A percentile compares a stretch with the other conserved stretches of the same genome.
phyloP scores from a whole-genome alignment of 208 protist species.

The Trypanosomatidae sp. region DNA sequence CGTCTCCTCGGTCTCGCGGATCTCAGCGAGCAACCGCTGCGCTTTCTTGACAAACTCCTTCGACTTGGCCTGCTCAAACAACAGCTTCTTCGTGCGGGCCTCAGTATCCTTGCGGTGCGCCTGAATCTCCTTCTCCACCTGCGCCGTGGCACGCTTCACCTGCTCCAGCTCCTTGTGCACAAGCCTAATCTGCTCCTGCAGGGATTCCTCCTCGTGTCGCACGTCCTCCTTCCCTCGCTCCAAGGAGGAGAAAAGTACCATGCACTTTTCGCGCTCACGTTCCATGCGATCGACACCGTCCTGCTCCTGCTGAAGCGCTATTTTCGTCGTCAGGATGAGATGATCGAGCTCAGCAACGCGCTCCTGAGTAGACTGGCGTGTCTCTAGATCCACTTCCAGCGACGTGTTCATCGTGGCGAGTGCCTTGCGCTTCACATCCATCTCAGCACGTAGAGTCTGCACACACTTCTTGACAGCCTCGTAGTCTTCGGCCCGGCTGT shows the following conservation, averaged over 20 bases:
- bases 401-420: conserved; percentile 87
- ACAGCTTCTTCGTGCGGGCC: conserved; percentile 74
- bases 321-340: conserved; percentile 67
- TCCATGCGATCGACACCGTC: conserved; percentile 64
- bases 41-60: conserved; percentile 68
- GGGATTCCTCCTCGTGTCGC: conserved; percentile 29
- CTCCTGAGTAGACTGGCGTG: conserved; percentile 67
- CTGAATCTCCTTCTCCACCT: conserved; percentile 59
- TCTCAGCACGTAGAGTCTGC: conserved; percentile 61
- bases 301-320: conserved; percentile 50
- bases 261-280: conserved; percentile 72
- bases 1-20: conserved; percentile 71
- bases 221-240: conserved; percentile 52
- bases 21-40: conserved; percentile 51
- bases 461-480: conserved; percentile 60
- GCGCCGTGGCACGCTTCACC: conserved; percentile 39
- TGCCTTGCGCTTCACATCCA: conserved; percentile 83
- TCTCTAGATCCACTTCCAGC: conserved; percentile 77
- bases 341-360: conserved; percentile 70
- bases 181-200: conserved; percentile 65
- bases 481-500: conserved; percentile 60
- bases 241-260: conserved; percentile 50
- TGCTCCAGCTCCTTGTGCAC: conserved; percentile 67
- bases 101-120: conserved; percentile 71
- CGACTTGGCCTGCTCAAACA: conserved; percentile 86